Base-by-base conservation (phyloP, 805 yeast genomes). In the Pichia heedii region DNA sequence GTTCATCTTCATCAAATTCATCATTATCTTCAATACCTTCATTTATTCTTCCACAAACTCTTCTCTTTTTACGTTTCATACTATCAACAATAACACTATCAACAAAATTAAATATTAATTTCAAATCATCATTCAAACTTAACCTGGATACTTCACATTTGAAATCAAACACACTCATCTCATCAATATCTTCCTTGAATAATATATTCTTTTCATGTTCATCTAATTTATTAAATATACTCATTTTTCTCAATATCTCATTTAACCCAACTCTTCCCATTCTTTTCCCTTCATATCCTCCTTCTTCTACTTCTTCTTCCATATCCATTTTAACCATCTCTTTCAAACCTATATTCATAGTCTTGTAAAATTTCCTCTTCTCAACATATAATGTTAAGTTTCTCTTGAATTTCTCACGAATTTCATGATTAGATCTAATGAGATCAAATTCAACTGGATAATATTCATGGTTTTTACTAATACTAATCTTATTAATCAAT, bases 41-140 rank as follows among this genome's bases (percentile, higher is more conserved):
- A 16, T 5, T n/a, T 40, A 5, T 11, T 5, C 5, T n/a, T 33
- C 3, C 41, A 37, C 10, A 43, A 30, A 39, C 12, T 33, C 67
- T 45, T 21, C 29, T 29, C 33, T 19, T 40, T 26, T 20, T 26
- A 21, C 19, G 33, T 49, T 24, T 27, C 33, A 6, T 20, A 39
- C 26, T 22, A 33, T 20, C 22, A 19, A 41, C 30, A 27, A 40
- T 35, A 62, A 49, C n/a, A 39, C 63, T 60, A 43, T 81, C 85
- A 34, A 75, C 69, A 61, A 68, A 83, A 15, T 79, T 73, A 61
- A 83, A 79, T 9, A 83, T 58, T 40, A 83, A 56, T 46, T 73
- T 73, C 45, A 82, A 59, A 51, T 78, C 80, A 0, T 82, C 81
- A 1, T 52, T 50, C 4, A 46, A 45, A 1, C 76, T 76, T 52